Conservation (phyloP, 371 early-diverging fungal species). For the Blakeslea trispora region DNA sequence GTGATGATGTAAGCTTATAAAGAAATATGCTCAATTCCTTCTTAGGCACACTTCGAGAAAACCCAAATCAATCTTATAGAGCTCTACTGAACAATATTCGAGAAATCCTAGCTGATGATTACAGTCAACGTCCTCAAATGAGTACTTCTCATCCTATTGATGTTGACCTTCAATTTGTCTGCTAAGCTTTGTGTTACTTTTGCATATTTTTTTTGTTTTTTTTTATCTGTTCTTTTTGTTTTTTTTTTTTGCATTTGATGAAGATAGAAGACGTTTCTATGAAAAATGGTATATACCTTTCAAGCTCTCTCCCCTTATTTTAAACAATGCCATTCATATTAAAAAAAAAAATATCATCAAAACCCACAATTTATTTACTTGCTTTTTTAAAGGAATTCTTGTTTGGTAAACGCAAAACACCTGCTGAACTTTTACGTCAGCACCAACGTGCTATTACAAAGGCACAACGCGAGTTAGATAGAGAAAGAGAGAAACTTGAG, state of each 20-base stretch:
- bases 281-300: too few relatives aligned
- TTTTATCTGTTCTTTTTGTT: too few relatives aligned
- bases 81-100: conserved; percentile 30
- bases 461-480: conserved; percentile 93
- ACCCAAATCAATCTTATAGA: conserved; percentile 33
- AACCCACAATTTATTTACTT: too few relatives aligned
- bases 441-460: conserved; percentile 87
- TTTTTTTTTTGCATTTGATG: too few relatives aligned
- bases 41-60: conserved; percentile 25
- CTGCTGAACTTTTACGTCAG: conserved; percentile 89
- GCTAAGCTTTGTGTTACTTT: conserved; percentile 11
- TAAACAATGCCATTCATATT: too few relatives aligned
- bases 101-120: conserved; percentile 27
- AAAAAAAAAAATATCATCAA: too few relatives aligned
- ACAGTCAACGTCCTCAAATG: conserved; percentile 35
- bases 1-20: background rate
- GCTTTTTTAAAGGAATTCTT: conserved; percentile 64
- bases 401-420: conserved; percentile 75
- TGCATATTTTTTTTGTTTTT: too few relatives aligned
- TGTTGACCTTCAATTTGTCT: conserved; percentile 30
- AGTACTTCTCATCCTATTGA: conserved; percentile 38
- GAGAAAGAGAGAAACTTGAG: conserved; percentile 89
- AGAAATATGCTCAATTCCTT: background rate
- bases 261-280: too few relatives aligned
- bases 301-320: too few relatives aligned